phyloP scores from a whole-genome alignment of 352 stramenopile genomes.

The Peronospora farinosa region DNA sequence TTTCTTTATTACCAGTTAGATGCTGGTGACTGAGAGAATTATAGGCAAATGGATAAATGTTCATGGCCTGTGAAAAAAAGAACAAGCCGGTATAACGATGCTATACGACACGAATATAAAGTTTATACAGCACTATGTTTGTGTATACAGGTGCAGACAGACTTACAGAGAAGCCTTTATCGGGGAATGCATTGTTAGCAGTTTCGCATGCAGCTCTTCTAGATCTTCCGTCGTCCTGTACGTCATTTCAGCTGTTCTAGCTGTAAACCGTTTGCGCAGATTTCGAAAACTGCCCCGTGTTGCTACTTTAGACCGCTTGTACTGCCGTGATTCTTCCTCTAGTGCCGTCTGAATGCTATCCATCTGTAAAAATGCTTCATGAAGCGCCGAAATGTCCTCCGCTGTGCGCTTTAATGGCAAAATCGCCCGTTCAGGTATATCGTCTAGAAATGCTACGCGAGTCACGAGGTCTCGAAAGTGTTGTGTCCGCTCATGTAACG shows the following conservation, averaged over 20 bases:
- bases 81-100: background rate
- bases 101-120: background rate
- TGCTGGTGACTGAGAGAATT: slow-evolving; percentile 4
- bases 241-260: slow-evolving; percentile 36
- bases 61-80: background rate
- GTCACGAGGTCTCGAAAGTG: slow-evolving; percentile 34
- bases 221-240: slow-evolving; percentile 54
- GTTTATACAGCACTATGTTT: slow-evolving; percentile 16
- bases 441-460: slow-evolving; percentile 46
- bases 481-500: slow-evolving; percentile 31
- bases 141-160: slow-evolving; percentile 15
- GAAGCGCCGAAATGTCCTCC: slow-evolving; percentile 37
- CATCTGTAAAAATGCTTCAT: slow-evolving; percentile 45
- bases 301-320: slow-evolving; percentile 49
- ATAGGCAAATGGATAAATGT: slow-evolving; percentile 20
- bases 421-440: slow-evolving; percentile 32
- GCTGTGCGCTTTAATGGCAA: slow-evolving; percentile 41
- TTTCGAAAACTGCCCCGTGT: slow-evolving; percentile 45
- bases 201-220: slow-evolving; percentile 40
- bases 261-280: slow-evolving; percentile 46
- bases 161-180: background rate
- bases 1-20: slow-evolving; percentile 1
- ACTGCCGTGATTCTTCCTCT: slow-evolving; percentile 42
- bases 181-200: slow-evolving; percentile 29
- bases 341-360: slow-evolving; percentile 36